Conservation (phyloP, 805 yeast genomes). For the Wickerhamomyces alni region DNA sequence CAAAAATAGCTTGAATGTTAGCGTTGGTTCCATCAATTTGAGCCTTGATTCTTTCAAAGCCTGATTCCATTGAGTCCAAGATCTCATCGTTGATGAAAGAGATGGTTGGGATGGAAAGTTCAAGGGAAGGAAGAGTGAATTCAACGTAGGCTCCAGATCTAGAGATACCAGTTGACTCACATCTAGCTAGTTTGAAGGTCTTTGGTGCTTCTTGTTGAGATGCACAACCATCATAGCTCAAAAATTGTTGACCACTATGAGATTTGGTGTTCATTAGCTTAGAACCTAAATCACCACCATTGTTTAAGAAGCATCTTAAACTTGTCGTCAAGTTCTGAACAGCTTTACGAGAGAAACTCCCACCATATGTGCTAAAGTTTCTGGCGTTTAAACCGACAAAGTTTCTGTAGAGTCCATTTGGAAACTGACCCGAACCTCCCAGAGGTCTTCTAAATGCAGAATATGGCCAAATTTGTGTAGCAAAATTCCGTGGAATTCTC, state of each 20-base stretch:
- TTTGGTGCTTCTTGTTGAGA: constrained; percentile 24
- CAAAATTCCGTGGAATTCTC: background rate
- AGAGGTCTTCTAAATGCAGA: constrained; percentile 19
- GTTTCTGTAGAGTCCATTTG: constrained; percentile 28
- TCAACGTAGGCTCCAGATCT: constrained; percentile 49
- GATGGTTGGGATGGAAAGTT: constrained; percentile 31
- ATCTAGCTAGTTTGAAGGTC: constrained; percentile 29
- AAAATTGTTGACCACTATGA: constrained; percentile 10
- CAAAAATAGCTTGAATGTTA: constrained; percentile 39
- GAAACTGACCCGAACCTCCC: constrained; percentile 20
- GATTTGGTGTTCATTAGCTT: constrained; percentile 11
- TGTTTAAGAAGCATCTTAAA: constrained; percentile 32
- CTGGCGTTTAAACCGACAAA: constrained; percentile 31
- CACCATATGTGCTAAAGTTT: constrained; percentile 33
- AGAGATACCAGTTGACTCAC: constrained; percentile 25
- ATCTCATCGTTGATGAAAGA: constrained; percentile 40
- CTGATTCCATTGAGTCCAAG: constrained; percentile 31
- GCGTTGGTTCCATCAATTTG: constrained; percentile 37
- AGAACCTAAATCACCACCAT: constrained; percentile 22
- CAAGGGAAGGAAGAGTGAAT: constrained; percentile 41
- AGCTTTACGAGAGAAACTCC: constrained; percentile 44
- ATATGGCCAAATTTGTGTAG: constrained; percentile 7
- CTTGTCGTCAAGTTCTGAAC: constrained; percentile 51
- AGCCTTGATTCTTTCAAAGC: constrained; percentile 31
- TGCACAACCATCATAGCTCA: constrained; percentile 20